phyloP scores from a whole-genome alignment of 2,329 filamentous ascomycete species.

The Aspergillus ruber region DNA sequence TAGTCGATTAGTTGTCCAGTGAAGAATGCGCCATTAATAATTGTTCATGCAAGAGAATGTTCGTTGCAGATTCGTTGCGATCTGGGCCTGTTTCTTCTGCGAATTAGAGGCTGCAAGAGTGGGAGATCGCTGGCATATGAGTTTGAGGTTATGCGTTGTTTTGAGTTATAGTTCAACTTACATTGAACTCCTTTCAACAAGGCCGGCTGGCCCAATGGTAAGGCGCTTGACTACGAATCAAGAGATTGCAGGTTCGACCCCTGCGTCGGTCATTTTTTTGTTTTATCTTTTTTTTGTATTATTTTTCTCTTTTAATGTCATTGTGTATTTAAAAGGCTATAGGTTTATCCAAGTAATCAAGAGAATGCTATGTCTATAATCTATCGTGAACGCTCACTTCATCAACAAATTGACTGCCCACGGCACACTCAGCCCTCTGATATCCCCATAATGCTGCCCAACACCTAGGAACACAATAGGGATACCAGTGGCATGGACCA shows the following conservation, averaged over 20 bases:
- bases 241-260: slow-evolving; percentile 46
- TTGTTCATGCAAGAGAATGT: not conserved
- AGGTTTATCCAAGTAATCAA: not conserved
- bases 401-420: slow-evolving; percentile 58
- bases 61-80: not conserved
- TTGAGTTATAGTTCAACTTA: too few relatives aligned
- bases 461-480: slow-evolving; percentile 87
- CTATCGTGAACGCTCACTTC: slow-evolving; percentile 31
- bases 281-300: not conserved
- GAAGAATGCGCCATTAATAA: not conserved
- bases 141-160: too few relatives aligned
- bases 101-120: not conserved
- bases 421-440: slow-evolving; percentile 58
- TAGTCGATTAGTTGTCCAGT: not conserved
- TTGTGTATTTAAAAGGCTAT: not conserved
- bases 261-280: slow-evolving; percentile 28
- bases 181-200: too few relatives aligned
- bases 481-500: slow-evolving; percentile 95
- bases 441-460: slow-evolving; percentile 61
- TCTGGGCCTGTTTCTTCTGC: not conserved
- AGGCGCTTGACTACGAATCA: slow-evolving; percentile 49
- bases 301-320: not conserved
- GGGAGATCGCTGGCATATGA: not conserved
- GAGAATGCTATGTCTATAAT: not conserved
- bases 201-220: slow-evolving; percentile 43